Conservation (phyloP, 805 yeast genomes). For the Danielia reshetovae region DNA sequence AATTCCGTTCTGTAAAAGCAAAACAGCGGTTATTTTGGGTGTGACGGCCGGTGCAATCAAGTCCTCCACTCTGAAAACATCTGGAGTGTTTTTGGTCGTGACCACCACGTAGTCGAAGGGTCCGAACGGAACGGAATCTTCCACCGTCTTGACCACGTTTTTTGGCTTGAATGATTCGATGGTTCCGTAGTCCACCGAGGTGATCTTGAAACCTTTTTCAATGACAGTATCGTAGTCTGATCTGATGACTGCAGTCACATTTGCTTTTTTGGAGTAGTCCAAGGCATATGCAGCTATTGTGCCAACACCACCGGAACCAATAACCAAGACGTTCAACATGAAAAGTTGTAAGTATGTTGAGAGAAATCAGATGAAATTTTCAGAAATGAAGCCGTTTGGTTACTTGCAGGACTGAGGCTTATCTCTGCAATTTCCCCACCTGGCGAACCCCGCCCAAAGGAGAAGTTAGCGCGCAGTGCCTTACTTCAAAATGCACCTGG, state of each 20-base stretch:
- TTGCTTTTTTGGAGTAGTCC: conserved; percentile 41
- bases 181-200: conserved; percentile 60
- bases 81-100: conserved; percentile 65
- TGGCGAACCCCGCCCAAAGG: no score
- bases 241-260: conserved; percentile 61
- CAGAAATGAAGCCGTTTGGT: no score
- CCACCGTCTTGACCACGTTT: conserved; percentile 40
- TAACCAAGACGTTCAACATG: conserved; percentile 45
- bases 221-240: conserved; percentile 56
- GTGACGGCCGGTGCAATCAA: conserved; percentile 46
- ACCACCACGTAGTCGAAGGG: conserved; percentile 57
- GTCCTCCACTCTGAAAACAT: conserved; percentile 47
- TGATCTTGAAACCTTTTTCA: conserved; percentile 53
- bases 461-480: no score
- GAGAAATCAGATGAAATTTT: background rate
- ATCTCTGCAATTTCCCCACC: no score
- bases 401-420: background rate
- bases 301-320: conserved; percentile 90
- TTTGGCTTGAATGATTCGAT: conserved; percentile 53
- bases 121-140: conserved; percentile 34
- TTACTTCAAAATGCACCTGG: no score
- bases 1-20: conserved; percentile 40
- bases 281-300: conserved; percentile 68
- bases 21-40: conserved; percentile 20
- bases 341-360: no score